A percentile compares a stretch with the other conserved stretches of the same genome.
Conservation (phyloP, 2,329 filamentous ascomycete species). For the Sporothrix pseudoabietina region DNA sequence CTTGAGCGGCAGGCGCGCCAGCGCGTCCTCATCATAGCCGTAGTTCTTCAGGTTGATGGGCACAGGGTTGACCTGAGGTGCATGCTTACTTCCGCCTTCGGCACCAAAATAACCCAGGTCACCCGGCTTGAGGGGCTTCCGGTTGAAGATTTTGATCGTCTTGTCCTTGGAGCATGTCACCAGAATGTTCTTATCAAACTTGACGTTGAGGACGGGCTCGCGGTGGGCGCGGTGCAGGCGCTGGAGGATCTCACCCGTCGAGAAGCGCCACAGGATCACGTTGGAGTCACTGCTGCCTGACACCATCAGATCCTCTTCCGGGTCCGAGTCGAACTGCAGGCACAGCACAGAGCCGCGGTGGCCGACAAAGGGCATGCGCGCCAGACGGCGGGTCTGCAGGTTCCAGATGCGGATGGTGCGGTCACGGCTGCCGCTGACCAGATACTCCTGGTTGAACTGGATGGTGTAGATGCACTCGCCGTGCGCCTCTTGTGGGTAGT, state of each 20-base stretch:
- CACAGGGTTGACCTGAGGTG: conserved; percentile 56
- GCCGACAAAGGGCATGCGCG: conserved; percentile 70
- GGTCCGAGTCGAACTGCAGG: conserved; percentile 88
- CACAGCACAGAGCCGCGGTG: conserved; percentile 89
- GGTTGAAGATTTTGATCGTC: conserved; percentile 94
- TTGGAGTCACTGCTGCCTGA: conserved; percentile 92
- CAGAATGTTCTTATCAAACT: conserved; percentile 86
- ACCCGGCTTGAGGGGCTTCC: conserved; percentile 64
- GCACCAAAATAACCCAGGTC: conserved; percentile 55
- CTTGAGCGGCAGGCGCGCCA: conserved; percentile 55
- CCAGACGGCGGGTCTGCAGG: conserved; percentile 76
- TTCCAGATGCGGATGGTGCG: conserved; percentile 88
- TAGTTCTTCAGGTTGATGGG: conserved; percentile 56
- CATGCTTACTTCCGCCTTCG: not conserved
- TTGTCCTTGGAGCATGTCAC: conserved; percentile 98
- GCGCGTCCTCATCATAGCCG: conserved; percentile 53
- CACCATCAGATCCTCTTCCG: conserved; percentile 87
- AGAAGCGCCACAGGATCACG: conserved; percentile 91
- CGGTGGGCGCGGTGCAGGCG: conserved; percentile 74
- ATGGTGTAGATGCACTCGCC: conserved; percentile 93
- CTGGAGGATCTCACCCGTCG: conserved; percentile 80
- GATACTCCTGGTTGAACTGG: conserved; percentile 80
- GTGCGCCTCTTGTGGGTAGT: conserved; percentile 79
- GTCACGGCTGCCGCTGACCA: conserved; percentile 93
- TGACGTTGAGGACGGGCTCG: conserved; percentile 90